These are phyloP conservation scores for Pachyrhizus erosus DNA, from an alignment of 306 rosid genomes.

Conservation along the genomic window DNA sequence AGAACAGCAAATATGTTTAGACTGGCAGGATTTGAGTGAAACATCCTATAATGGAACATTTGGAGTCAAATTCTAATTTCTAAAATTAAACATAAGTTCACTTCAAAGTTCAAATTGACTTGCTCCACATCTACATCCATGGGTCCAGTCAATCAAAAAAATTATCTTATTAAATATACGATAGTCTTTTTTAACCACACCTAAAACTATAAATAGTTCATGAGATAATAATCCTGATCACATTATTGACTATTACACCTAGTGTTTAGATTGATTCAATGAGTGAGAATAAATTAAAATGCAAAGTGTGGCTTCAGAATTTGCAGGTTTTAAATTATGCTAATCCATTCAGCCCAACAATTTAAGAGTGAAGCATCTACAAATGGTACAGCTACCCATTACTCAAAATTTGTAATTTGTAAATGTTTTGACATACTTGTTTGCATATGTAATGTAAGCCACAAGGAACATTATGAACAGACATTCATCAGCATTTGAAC, in stretches of 20 bases:
- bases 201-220: conserved; percentile 26
- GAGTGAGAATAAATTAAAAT: conserved; percentile 9
- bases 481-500: conserved; percentile 18
- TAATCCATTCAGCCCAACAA: conserved; percentile 13
- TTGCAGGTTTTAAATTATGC: conserved; percentile 1
- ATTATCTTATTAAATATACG: no score
- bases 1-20: conserved; percentile 31
- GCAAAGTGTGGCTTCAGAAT: conserved; percentile 3
- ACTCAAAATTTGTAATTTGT: not conserved
- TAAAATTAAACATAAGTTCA: no score
- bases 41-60: no score
- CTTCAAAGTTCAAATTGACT: not conserved
- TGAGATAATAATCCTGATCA: not conserved
- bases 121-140: not conserved
- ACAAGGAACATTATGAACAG: not conserved
- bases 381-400: conserved; percentile 23
- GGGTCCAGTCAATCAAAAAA: no score
- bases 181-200: not conserved
- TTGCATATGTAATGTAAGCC: not conserved
- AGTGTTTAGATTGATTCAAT: not conserved
- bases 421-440: not conserved
- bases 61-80: no score
- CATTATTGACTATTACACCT: conserved; percentile 6
- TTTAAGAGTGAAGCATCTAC: not conserved
- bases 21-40: not conserved